phyloP scores from a whole-genome alignment of 2,329 filamentous ascomycete species.

The Xylaria polymorpha region DNA sequence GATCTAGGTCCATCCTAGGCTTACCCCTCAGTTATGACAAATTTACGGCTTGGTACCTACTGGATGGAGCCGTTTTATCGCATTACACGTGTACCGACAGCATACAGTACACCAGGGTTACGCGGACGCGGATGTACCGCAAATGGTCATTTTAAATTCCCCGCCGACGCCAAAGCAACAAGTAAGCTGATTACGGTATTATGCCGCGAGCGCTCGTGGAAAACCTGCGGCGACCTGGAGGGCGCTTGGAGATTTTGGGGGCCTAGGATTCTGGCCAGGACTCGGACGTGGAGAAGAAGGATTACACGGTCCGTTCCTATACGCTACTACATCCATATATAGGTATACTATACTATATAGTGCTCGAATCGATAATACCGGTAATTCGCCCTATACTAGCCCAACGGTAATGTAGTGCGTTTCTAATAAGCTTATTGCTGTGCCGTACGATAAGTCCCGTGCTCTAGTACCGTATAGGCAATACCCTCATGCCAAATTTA shows the following conservation, averaged over 20 bases:
- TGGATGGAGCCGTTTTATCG: conserved; percentile 12
- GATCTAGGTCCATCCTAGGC: conserved; percentile 5
- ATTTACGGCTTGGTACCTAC: conserved; percentile 20
- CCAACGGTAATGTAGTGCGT: neutral
- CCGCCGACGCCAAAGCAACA: conserved; percentile 1
- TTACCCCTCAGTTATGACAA: conserved; percentile 32
- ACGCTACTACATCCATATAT: neutral
- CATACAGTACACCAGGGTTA: conserved; percentile 4
- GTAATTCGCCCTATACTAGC: neutral
- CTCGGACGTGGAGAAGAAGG: conserved; percentile 8
- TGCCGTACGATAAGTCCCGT: conserved; percentile 9
- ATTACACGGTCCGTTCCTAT: conserved; percentile 29
- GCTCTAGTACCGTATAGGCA: conserved; percentile 7
- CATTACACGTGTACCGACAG: conserved; percentile 9
- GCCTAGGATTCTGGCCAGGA: too few species aligned
- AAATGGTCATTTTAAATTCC: conserved; percentile 10
- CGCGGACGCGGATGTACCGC: neutral
- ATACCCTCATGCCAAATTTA: conserved; percentile 15
- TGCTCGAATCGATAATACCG: neutral
- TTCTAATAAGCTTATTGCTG: conserved; percentile 13
- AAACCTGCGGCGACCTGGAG: conserved; percentile 3
- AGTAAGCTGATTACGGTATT: conserved; percentile 21
- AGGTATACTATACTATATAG: neutral
- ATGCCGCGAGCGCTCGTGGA: neutral
- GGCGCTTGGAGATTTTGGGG: conserved; percentile 21